phyloP scores from a whole-genome alignment of 1,284 basidiomycete species.

The Cutaneotrichosporon spelunceum region DNA sequence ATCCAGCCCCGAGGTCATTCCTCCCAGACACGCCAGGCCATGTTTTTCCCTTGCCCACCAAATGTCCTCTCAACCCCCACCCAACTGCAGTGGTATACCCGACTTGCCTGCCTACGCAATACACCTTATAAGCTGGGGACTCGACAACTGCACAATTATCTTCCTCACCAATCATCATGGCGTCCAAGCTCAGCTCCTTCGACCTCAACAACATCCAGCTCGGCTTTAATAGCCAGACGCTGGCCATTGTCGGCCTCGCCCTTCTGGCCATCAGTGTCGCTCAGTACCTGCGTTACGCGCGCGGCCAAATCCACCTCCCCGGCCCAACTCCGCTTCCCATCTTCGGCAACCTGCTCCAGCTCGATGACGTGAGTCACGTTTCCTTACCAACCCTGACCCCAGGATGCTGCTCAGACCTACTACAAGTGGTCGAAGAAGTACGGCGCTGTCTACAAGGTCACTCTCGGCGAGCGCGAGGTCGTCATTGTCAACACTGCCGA shows the following conservation, averaged over 20 bases:
- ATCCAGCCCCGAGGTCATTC: too few relatives aligned
- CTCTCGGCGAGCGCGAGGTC: conserved; percentile 26
- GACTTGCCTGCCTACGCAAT: not conserved
- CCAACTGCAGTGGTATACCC: not conserved
- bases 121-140: not conserved
- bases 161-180: not conserved
- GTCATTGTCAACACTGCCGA: conserved; percentile 25
- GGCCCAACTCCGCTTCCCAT: conserved; percentile 20
- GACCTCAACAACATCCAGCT: conserved; percentile 9
- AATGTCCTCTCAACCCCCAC: not conserved
- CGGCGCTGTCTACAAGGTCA: conserved; percentile 27
- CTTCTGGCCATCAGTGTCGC: conserved; percentile 16
- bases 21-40: too few relatives aligned
- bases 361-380: conserved; percentile 14
- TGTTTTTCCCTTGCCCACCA: too few relatives aligned
- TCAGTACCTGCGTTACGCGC: conserved; percentile 19
- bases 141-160: not conserved
- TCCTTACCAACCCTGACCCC: not conserved
- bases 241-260: conserved; percentile 10
- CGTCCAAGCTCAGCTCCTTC: conserved; percentile 1
- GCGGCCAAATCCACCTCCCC: conserved; percentile 24
- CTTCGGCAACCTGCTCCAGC: conserved; percentile 20
- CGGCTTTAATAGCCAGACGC: conserved; percentile 3
- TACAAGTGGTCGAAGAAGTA: conserved; percentile 26
- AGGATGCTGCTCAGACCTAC: conserved; percentile 21